A percentile compares a stretch with the other conserved stretches of the same genome.
Evolutionary conservation across 2,329 filamentous ascomycete genomes (phyloP).

Genomic region (Mollisia scopiformis): DNA sequence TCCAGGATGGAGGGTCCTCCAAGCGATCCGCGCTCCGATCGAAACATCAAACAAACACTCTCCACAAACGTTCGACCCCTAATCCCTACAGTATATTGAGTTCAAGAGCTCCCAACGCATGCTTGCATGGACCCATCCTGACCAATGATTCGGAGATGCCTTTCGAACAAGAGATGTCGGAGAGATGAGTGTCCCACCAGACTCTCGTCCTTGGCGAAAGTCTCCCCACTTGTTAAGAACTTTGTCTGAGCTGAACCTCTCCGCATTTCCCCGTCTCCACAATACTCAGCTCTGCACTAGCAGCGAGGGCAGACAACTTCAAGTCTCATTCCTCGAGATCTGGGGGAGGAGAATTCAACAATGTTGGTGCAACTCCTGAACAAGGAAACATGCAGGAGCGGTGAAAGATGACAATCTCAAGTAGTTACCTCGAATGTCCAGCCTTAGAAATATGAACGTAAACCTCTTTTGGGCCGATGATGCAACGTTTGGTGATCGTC

Average conservation of each 20-base stretch:
- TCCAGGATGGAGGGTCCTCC: background rate
- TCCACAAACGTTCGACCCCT: background rate
- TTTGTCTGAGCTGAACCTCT: background rate
- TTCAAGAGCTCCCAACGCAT: background rate
- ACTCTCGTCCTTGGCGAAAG: background rate
- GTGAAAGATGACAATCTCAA: background rate
- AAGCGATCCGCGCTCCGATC: background rate
- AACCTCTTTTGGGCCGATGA: too few relatives aligned
- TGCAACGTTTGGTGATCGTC: too few relatives aligned
- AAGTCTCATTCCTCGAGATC: background rate
- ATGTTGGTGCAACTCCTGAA: background rate
- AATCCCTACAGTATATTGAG: too few relatives aligned
- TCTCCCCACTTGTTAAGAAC: background rate
- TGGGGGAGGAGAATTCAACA: background rate
- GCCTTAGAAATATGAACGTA: too few relatives aligned
- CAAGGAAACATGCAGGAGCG: background rate
- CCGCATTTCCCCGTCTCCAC: background rate
- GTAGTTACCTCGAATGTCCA: too few relatives aligned
- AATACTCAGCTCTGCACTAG: background rate
- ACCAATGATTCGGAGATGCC: background rate
- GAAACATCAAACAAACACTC: background rate
- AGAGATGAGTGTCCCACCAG: background rate
- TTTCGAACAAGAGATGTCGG: background rate
- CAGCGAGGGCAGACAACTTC: background rate
- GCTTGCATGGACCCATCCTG: background rate